phyloP scores from a whole-genome alignment of 2,329 filamentous ascomycete genomes.

The Tricladium varicosporioides region DNA sequence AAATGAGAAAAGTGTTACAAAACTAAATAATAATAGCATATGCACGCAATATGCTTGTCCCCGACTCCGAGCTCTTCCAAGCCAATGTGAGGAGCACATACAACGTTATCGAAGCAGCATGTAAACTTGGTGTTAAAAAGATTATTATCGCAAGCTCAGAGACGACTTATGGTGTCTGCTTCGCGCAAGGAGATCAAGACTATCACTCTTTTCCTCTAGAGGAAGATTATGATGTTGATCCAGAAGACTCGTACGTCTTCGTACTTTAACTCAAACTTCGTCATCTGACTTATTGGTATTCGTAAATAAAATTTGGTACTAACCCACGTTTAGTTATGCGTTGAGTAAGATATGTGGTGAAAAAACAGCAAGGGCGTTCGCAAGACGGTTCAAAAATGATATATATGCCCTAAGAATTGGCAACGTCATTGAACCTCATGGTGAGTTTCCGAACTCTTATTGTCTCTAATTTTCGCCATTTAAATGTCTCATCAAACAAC shows the following conservation, averaged over 20 bases:
- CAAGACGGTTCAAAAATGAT: slow-evolving; percentile 7
- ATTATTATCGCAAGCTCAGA: slow-evolving; percentile 59
- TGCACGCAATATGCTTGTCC: slow-evolving; percentile 58
- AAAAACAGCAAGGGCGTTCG: slow-evolving; percentile 39
- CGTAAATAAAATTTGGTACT: background rate
- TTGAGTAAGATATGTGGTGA: slow-evolving; percentile 60
- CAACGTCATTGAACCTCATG: slow-evolving; percentile 59
- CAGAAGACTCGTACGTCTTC: slow-evolving; percentile 42
- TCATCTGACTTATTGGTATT: no score
- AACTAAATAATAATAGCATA: slow-evolving; percentile 56
- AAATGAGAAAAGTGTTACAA: no score
- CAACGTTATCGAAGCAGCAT: slow-evolving; percentile 62
- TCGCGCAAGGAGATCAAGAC: slow-evolving; percentile 54
- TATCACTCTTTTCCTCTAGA: slow-evolving; percentile 58
- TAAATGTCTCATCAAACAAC: no score
- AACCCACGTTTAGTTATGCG: slow-evolving; percentile 42
- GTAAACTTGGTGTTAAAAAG: slow-evolving; percentile 59
- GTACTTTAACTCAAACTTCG: background rate
- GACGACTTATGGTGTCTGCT: slow-evolving; percentile 61
- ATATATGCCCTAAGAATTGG: slow-evolving; percentile 56
- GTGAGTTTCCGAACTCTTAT: slow-evolving; percentile 54
- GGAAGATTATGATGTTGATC: slow-evolving; percentile 52
- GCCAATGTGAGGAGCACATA: slow-evolving; percentile 56
- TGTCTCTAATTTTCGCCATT: slow-evolving; percentile 23
- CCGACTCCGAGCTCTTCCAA: slow-evolving; percentile 57